These are phyloP conservation scores for Coniochaeta sp. DNA, from an alignment of 2,329 filamentous ascomycete species.

Conservation along the genomic window DNA sequence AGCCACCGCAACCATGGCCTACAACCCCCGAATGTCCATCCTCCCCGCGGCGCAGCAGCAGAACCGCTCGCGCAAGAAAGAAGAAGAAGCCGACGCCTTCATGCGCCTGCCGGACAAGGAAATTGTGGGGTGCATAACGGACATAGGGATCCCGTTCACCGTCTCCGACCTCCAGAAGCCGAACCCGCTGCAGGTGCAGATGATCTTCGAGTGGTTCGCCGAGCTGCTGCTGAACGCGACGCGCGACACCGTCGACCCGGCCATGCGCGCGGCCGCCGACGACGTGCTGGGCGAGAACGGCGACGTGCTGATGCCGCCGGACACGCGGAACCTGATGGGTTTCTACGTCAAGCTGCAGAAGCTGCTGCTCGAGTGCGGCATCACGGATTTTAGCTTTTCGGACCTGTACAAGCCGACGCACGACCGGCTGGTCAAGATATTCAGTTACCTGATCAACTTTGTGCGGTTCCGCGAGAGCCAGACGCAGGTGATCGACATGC, in stretches of 20 bases:
- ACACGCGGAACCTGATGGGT: constrained; percentile 90
- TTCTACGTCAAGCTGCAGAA: constrained; percentile 82
- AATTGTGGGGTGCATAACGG: constrained; percentile 94
- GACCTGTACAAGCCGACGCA: constrained; percentile 90
- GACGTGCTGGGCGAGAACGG: constrained; percentile 78
- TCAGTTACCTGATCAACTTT: constrained; percentile 98
- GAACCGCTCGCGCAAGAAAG: constrained; percentile 49
- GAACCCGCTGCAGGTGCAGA: constrained; percentile 89
- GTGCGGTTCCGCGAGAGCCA: constrained; percentile 94
- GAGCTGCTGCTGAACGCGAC: constrained; percentile 91
- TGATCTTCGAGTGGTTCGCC: constrained; percentile 97
- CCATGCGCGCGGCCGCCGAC: constrained; percentile 87
- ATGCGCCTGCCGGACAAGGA: constrained; percentile 62
- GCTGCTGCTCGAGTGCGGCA: constrained; percentile 79
- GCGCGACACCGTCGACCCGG: constrained; percentile 86
- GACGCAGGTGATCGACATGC: constrained; percentile 80
- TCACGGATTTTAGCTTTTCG: constrained; percentile 87
- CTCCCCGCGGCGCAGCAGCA: constrained; percentile 45
- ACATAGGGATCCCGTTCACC: constrained; percentile 87
- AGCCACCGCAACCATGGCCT: constrained; percentile 41
- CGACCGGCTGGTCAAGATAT: constrained; percentile 85
- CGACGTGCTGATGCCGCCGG: constrained; percentile 71
- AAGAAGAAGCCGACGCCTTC: constrained; percentile 52
- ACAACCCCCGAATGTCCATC: constrained; percentile 55
- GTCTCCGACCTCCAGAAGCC: constrained; percentile 86